Percentiles rank a stretch among this genome's conserved stretches.
These are phyloP conservation scores for Amoeboaphelidium protococcarum DNA, from an alignment of 371 early-diverging fungal species.

Conservation along the genomic window DNA sequence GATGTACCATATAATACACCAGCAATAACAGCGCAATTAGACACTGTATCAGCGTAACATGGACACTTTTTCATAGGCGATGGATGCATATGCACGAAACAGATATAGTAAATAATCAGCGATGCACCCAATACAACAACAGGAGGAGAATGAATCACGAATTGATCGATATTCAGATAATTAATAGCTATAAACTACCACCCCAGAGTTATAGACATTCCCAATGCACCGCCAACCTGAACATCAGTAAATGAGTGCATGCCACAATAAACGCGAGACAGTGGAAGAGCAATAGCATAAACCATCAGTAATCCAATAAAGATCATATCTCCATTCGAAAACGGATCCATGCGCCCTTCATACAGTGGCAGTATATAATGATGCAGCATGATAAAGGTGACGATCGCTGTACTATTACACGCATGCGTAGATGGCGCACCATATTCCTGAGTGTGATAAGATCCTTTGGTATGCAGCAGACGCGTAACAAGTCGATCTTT, in stretches of 20 bases:
- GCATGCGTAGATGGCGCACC: slow-evolving; percentile 60
- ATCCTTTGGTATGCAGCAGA: no score
- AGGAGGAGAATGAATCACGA: slow-evolving; percentile 2
- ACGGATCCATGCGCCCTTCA: slow-evolving; percentile 1
- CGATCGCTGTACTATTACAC: slow-evolving; percentile 39
- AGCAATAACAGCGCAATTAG: slow-evolving; percentile 35
- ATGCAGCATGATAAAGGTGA: slow-evolving; percentile 26
- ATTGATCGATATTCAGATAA: slow-evolving; percentile 14
- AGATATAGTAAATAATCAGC: slow-evolving; percentile 1
- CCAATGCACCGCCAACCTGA: slow-evolving; percentile 26
- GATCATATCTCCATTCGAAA: slow-evolving; percentile 11
- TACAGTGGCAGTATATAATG: slow-evolving; percentile 7
- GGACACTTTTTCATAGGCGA: slow-evolving; percentile 48
- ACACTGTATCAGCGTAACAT: slow-evolving; percentile 48
- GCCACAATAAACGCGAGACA: slow-evolving; percentile 39
- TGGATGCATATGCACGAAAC: slow-evolving; percentile 20
- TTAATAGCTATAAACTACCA: slow-evolving; percentile 20
- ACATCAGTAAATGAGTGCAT: slow-evolving; percentile 39
- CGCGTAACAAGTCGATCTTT: no score
- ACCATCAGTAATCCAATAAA: slow-evolving; percentile 15
- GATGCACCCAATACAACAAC: neutral
- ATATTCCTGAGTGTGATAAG: slow-evolving; percentile 36
- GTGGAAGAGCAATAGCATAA: slow-evolving; percentile 33
- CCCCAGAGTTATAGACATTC: slow-evolving; percentile 24
- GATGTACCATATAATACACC: slow-evolving; percentile 35